Evolutionary conservation across 2,329 filamentous ascomycete genomes (phyloP), one percentile per base, ranked within the genome.

Genomic region (Elsinoe batatas): DNA sequence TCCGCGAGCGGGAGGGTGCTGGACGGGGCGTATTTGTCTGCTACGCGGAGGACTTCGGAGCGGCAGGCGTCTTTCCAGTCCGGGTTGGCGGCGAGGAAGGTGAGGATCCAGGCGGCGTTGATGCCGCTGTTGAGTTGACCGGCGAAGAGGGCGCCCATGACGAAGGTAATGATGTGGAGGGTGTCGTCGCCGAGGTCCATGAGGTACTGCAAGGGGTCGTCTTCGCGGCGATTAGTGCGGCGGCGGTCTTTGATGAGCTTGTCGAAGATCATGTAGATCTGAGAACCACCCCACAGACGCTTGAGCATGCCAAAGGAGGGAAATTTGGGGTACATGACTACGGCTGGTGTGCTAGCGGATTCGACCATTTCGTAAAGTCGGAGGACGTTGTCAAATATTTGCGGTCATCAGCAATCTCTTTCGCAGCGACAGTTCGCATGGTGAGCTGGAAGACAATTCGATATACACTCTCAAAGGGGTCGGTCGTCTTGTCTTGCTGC

Each of bases 121-220:
- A 79, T 74, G 37, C 78, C 78, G 20, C 69, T 77, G 65, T 82
- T 82, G n/a, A 81, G 60, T 33, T 78, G 68, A n/a, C 79, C 79
- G 1, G 79, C 79, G 62, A 79, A 80, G 2, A 83, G 66, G 0
- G 76, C 68, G 11, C 74, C 73, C n/a, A 81, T 67, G 33, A 79
- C 69, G 64, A 81, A 79, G 15, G 65, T 62, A 35, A 78, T 68
- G 33, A 79, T 74, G 46, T 72, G 67, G 6, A 64, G 61, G 10
- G 75, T 70, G 13, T 64, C 66, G n/a, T 76, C 72, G 4, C 74
- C 78, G 30, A 72, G 65, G 40, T 82, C 79, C 17, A 82, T 71
- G 37, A 81, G 62, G 26, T 69, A 72, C 62, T 82, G 79, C 61
- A 82, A 60, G 0, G 77, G 68, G 59, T 83, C 79, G 2, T 76